phyloP scores from a whole-genome alignment of 139 green algal species.

The Spirogloea muscicola region DNA sequence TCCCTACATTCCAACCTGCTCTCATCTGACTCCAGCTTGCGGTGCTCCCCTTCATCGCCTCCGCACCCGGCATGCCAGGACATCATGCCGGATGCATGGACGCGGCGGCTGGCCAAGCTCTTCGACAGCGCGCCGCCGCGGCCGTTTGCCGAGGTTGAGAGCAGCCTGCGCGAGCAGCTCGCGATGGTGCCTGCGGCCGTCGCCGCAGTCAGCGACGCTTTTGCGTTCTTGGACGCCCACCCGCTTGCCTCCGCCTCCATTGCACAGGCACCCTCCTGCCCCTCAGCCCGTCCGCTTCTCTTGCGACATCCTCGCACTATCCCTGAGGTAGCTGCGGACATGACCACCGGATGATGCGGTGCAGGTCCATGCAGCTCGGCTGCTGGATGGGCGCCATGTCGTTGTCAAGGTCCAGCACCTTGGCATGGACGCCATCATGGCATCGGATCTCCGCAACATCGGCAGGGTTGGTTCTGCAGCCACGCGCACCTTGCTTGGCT shows the following conservation, averaged over 20 bases:
- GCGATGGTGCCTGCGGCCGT: background rate
- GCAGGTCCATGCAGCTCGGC: constrained; percentile 15
- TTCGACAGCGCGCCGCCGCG: constrained; percentile 39
- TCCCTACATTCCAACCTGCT: no score
- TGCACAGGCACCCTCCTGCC: constrained; percentile 10
- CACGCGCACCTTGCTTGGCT: no score
- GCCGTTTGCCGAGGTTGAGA: constrained; percentile 26
- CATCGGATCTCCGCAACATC: constrained; percentile 41
- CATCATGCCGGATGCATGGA: constrained; percentile 46
- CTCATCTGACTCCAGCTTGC: no score
- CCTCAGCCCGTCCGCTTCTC: background rate
- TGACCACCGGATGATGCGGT: background rate
- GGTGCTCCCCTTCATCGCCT: background rate
- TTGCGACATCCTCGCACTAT: no score
- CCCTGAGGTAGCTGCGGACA: no score
- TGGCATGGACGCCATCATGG: constrained; percentile 37
- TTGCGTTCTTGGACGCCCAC: constrained; percentile 12
- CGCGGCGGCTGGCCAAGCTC: constrained; percentile 16
- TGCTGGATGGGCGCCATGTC: constrained; percentile 7
- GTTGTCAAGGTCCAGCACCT: constrained; percentile 49
- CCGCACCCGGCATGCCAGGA: constrained; percentile 15
- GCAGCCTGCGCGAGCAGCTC: constrained; percentile 26
- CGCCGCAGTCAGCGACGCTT: background rate
- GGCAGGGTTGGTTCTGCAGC: no score
- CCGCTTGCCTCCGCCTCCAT: constrained; percentile 40